A percentile compares a stretch with the other conserved stretches of the same genome.
These are phyloP conservation scores for Zygoascus sp. DNA, from an alignment of 1,139 yeast genomes.

Conservation along the genomic window DNA sequence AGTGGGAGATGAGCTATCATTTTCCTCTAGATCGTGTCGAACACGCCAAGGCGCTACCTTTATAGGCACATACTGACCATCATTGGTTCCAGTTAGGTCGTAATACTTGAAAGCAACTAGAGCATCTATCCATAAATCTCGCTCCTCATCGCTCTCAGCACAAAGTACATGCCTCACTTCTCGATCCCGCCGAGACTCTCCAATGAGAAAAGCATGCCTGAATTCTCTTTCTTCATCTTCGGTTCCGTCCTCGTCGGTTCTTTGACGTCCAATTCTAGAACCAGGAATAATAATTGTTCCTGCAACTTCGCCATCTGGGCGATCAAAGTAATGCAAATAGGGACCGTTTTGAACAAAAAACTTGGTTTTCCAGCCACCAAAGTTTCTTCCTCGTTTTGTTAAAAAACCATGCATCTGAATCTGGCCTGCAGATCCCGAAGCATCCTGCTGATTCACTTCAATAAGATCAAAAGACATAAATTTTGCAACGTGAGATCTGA, in stretches of 20 bases:
- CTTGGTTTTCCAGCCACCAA: conserved; percentile 67
- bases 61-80: conserved; percentile 7
- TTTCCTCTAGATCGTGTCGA: conserved; percentile 4
- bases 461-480: conserved; percentile 68
- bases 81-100: conserved; percentile 18
- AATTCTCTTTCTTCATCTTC: conserved; percentile 53
- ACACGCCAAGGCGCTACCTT: not conserved
- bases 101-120: conserved; percentile 44
- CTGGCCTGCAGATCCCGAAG: not conserved
- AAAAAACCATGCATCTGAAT: conserved; percentile 59
- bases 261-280: conserved; percentile 61
- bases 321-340: conserved; percentile 54
- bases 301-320: conserved; percentile 52
- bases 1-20: not conserved
- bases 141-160: conserved; percentile 75
- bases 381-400: conserved; percentile 56
- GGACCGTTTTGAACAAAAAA: conserved; percentile 73
- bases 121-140: conserved; percentile 72
- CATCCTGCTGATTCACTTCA: conserved; percentile 42
- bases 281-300: conserved; percentile 57
- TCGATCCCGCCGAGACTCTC: conserved; percentile 57
- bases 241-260: conserved; percentile 29
- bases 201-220: conserved; percentile 69
- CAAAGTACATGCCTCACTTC: conserved; percentile 62
- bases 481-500: conserved; percentile 52